Conservation (phyloP, 2,329 filamentous ascomycete genomes). For the Fusarium equiseti region DNA sequence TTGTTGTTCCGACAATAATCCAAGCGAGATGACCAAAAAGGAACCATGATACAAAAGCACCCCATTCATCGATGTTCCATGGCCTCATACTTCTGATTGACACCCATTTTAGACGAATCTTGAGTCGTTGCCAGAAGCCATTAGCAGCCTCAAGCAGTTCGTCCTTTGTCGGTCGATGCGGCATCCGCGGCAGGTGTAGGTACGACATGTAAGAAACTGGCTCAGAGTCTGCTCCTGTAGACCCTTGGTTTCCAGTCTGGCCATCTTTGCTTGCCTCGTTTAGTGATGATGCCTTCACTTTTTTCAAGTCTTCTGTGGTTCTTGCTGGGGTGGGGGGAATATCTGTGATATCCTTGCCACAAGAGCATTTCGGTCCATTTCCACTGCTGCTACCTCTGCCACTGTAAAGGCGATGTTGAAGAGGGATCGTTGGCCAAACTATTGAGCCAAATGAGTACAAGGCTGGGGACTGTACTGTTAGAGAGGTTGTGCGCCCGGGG, state of each 20-base stretch:
- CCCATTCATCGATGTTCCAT: conserved; percentile 97
- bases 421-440: conserved; percentile 12
- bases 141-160: conserved; percentile 92
- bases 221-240: conserved; percentile 48
- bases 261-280: conserved; percentile 27
- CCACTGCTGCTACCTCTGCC: conserved; percentile 20
- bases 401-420: conserved; percentile 38
- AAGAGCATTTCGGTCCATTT: conserved; percentile 42
- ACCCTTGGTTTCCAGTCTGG: conserved; percentile 16
- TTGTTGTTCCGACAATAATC: conserved; percentile 96
- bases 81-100: conserved; percentile 93
- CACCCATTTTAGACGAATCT: conserved; percentile 96
- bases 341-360: conserved; percentile 40
- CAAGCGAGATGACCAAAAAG: conserved; percentile 92
- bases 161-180: conserved; percentile 92
- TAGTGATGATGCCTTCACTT: conserved; percentile 18
- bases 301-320: conserved; percentile 32
- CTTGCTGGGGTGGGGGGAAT: conserved; percentile 17
- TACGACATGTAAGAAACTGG: conserved; percentile 68
- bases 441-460: not conserved
- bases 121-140: conserved; percentile 90
- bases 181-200: conserved; percentile 73
- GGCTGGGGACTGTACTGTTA: conserved; percentile 4
- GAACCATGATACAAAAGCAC: conserved; percentile 94
- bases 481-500: conserved; percentile 12